A percentile compares a stretch with the other conserved stretches of the same genome.
Conservation (phyloP, 139 green algal genomes). For the Micractinium sp. region DNA sequence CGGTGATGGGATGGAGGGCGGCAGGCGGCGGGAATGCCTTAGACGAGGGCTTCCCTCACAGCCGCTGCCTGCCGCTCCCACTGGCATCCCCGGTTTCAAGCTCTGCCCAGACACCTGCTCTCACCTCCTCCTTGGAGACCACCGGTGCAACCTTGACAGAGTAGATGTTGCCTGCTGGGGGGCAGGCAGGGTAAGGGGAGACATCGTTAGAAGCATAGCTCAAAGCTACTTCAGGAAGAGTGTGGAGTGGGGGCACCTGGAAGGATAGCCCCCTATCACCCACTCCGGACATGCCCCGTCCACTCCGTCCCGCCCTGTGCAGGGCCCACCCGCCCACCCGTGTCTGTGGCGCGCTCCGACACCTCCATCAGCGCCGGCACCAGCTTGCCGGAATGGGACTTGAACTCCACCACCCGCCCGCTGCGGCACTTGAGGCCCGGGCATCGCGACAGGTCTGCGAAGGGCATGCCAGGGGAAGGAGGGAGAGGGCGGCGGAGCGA, state of each 20-base stretch:
- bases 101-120: not conserved
- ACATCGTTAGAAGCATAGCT: not conserved
- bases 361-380: conserved; percentile 11
- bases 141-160: not conserved
- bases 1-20: not conserved
- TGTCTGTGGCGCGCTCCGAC: not conserved
- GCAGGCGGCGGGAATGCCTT: not conserved
- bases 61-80: not conserved
- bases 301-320: not conserved
- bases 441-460: not conserved
- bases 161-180: not conserved
- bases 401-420: conserved; percentile 12
- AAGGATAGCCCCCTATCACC: not conserved
- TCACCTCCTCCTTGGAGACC: conserved; percentile 7
- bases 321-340: not conserved
- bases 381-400: not conserved
- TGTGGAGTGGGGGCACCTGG: too few species aligned
- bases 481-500: not conserved
- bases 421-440: conserved; percentile 11
- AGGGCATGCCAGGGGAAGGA: not conserved
- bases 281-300: not conserved
- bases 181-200: not conserved
- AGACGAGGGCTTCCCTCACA: too few species aligned
- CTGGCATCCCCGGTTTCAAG: not conserved
- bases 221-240: too few species aligned